Base-by-base conservation (phyloP, 73 alveolate genomes). In the Blepharisma japonicum region DNA sequence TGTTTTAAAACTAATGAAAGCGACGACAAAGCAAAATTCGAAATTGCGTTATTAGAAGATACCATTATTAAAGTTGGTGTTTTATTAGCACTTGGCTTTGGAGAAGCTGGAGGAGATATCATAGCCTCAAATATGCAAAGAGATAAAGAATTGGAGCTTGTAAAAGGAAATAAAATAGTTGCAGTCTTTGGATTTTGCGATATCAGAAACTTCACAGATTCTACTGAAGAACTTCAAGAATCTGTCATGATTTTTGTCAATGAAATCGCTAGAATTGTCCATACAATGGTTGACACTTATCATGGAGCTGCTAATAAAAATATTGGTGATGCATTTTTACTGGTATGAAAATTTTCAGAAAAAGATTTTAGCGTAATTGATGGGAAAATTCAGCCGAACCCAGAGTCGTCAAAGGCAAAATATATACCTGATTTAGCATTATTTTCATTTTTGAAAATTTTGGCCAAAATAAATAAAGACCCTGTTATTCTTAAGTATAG, bases 291-390 rank as follows among this genome's bases (percentile, higher is more conserved):
- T 14, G 96, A 91, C 77, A 85, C 86, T 38, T 93, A 80, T 81
- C 87, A 92, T 14, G 99, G 99, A 55, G 92, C 98, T 11, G 98
- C 99, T 5, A 97, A 97, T 89, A 97, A 97, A 85, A 96, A 96
- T 78, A 94, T 96, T 38, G 99, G 99, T 49, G 99, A 96, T 86
- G 99, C 99, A 25, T 97, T 97, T 87, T 84, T 97, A 55, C 82
- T 96, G 54, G 99, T 96, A 50, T 97, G 99, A 99, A 94, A 96
- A 82, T 93, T 91, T 68, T 94, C 88, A 45, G 94, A 92, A 85
- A 77, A 70, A 72, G 88, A 77, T 45, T n/a, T 48, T 6, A 39
- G 4, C 1, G 20, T 25, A 45, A 80, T 67, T 68, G 45, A 32
- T 54, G 78, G 76, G 7, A 83, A 84, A 23, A 87, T 56, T 51